Conservation (phyloP, 2,329 filamentous ascomycete species). For the Escovopsis sp. region DNA sequence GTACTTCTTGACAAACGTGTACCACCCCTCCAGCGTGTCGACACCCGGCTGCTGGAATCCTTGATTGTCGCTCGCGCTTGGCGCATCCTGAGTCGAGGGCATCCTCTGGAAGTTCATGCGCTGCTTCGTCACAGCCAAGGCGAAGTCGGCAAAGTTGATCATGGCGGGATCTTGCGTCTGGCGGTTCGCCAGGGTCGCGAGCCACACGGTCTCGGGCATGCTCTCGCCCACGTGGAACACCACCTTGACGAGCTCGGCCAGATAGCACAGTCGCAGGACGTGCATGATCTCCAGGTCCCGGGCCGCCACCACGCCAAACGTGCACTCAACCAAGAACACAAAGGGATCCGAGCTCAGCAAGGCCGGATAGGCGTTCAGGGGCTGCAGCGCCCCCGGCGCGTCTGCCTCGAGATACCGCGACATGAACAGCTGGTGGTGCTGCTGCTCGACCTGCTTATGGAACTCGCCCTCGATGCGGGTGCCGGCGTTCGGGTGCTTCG, state of each 20-base stretch:
- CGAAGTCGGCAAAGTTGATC: conserved; percentile 41
- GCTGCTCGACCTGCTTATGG: conserved; percentile 50
- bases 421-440: conserved; percentile 64
- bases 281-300: conserved; percentile 63
- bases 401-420: conserved; percentile 35
- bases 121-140: conserved; percentile 30
- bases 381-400: conserved; percentile 24
- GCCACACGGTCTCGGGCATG: conserved; percentile 35
- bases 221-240: conserved; percentile 45
- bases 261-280: conserved; percentile 71
- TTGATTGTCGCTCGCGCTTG: conserved; percentile 21
- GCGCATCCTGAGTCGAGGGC: conserved; percentile 12
- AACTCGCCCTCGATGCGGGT: conserved; percentile 54
- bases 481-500: conserved; percentile 44
- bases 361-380: conserved; percentile 35
- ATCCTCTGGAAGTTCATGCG: conserved; percentile 26
- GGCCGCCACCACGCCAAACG: conserved; percentile 53
- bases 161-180: conserved; percentile 31
- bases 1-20: conserved; percentile 59
- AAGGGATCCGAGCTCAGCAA: conserved; percentile 60
- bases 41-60: conserved; percentile 43
- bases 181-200: conserved; percentile 28
- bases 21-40: conserved; percentile 38
- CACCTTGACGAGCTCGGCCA: conserved; percentile 81
- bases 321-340: conserved; percentile 66